phyloP scores from a whole-genome alignment of 2,329 filamentous ascomycete genomes.

The Pezizomycotina sp. region DNA sequence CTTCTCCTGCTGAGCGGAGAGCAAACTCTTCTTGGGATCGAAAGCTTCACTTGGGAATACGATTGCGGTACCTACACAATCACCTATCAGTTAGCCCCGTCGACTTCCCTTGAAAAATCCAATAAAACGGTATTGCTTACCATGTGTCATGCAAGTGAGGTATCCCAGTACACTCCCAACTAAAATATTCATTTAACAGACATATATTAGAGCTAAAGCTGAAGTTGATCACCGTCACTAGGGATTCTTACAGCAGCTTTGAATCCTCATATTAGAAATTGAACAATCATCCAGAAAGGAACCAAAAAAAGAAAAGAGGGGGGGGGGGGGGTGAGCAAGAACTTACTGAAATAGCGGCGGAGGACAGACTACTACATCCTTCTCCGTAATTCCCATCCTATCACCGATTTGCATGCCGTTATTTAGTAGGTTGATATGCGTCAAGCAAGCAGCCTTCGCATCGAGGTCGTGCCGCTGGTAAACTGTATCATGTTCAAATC shows the following conservation, averaged over 20 bases:
- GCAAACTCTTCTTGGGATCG: conserved; percentile 55
- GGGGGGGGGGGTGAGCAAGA: not conserved
- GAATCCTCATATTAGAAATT: no score
- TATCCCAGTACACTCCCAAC: conserved; percentile 86
- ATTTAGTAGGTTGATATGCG: conserved; percentile 75
- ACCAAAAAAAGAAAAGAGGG: not conserved
- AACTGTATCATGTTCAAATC: conserved; percentile 93
- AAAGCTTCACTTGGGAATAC: conserved; percentile 80
- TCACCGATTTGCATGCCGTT: conserved; percentile 73
- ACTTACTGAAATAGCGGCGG: conserved; percentile 62
- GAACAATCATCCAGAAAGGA: not conserved
- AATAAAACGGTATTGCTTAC: no score
- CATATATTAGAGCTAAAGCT: no score
- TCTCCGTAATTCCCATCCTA: conserved; percentile 60
- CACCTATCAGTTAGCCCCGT: no score
- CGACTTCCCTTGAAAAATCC: no score
- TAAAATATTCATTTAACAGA: conserved; percentile 32
- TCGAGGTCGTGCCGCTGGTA: conserved; percentile 62
- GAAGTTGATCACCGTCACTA: no score
- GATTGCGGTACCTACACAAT: conserved; percentile 52
- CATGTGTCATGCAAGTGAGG: conserved; percentile 78
- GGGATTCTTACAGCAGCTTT: no score
- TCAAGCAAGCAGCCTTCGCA: conserved; percentile 85
- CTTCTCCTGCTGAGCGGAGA: conserved; percentile 44
- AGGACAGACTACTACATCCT: conserved; percentile 66